Conservation (phyloP, 805 yeast genomes). For the Scheffersomyces ergatensis region DNA sequence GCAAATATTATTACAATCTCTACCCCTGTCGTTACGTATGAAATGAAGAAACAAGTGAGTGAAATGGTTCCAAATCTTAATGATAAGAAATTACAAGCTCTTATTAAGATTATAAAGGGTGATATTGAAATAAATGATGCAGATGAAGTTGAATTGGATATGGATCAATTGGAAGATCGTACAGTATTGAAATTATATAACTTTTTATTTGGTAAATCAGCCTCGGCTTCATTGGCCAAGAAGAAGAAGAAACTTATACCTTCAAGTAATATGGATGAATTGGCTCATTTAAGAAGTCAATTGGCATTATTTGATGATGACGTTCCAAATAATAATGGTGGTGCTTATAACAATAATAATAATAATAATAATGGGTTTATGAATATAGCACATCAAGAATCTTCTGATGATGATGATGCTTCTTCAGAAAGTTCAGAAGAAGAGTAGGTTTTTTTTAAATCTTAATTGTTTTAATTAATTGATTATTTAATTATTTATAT, state of each 20-base stretch:
- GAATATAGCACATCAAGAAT: conserved; percentile 32
- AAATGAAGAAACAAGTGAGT: conserved; percentile 92
- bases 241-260: conserved; percentile 26
- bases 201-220: conserved; percentile 57
- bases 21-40: conserved; percentile 68
- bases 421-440: conserved; percentile 67
- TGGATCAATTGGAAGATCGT: conserved; percentile 84
- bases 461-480: too few relatives aligned
- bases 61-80: conserved; percentile 77
- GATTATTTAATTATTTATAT: too few relatives aligned
- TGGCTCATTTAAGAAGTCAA: conserved; percentile 63
- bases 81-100: conserved; percentile 79
- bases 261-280: conserved; percentile 41
- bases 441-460: conserved; percentile 43
- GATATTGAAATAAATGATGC: conserved; percentile 61
- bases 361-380: conserved; percentile 24
- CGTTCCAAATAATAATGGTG: conserved; percentile 10
- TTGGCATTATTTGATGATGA: conserved; percentile 43
- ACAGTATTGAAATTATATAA: conserved; percentile 83
- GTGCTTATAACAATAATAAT: conserved; percentile 13
- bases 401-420: conserved; percentile 53
- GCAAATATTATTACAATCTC: conserved; percentile 12
- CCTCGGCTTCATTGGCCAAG: conserved; percentile 39
- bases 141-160: conserved; percentile 89
- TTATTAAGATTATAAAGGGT: conserved; percentile 80